phyloP scores from a whole-genome alignment of 169 alveolate species.

The Theileria parva region DNA sequence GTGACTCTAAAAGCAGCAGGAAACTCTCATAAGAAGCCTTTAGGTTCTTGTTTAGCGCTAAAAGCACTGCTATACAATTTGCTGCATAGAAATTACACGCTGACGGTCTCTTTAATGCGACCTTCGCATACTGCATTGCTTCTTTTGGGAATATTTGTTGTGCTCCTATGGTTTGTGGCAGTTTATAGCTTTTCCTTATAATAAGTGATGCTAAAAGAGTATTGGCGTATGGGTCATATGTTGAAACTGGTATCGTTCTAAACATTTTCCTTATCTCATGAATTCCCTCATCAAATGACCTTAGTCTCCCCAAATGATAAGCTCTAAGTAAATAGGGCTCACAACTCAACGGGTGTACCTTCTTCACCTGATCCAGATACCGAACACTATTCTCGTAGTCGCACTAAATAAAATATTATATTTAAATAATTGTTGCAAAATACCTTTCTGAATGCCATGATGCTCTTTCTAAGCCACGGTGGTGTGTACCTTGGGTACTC shows the following conservation, averaged over 20 bases:
- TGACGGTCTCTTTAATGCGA: constrained; percentile 51
- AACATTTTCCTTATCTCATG: constrained; percentile 55
- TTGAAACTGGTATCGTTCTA: constrained; percentile 25
- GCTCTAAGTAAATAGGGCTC: constrained; percentile 60
- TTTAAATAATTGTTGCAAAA: background rate
- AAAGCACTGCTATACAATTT: constrained; percentile 55
- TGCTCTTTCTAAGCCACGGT: constrained; percentile 56
- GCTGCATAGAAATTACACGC: constrained; percentile 67
- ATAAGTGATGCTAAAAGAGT: constrained; percentile 54
- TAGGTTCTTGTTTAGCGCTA: constrained; percentile 48
- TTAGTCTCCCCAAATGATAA: constrained; percentile 29
- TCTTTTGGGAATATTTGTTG: constrained; percentile 49
- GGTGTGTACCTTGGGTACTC: constrained; percentile 54
- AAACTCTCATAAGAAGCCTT: constrained; percentile 60
- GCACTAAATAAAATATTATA: constrained; percentile 18
- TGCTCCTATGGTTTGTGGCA: constrained; percentile 19
- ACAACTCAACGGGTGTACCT: constrained; percentile 25
- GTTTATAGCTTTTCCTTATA: constrained; percentile 14
- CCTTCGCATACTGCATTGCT: constrained; percentile 55
- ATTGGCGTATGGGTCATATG: constrained; percentile 59
- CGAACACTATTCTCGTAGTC: constrained; percentile 31
- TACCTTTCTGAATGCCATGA: constrained; percentile 50
- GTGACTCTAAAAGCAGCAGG: constrained; percentile 41
- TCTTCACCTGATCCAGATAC: constrained; percentile 57
- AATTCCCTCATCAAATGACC: constrained; percentile 36